Evolutionary conservation across 1,139 yeast species (phyloP).

Genomic region (Sugiyamaella pinicola): DNA sequence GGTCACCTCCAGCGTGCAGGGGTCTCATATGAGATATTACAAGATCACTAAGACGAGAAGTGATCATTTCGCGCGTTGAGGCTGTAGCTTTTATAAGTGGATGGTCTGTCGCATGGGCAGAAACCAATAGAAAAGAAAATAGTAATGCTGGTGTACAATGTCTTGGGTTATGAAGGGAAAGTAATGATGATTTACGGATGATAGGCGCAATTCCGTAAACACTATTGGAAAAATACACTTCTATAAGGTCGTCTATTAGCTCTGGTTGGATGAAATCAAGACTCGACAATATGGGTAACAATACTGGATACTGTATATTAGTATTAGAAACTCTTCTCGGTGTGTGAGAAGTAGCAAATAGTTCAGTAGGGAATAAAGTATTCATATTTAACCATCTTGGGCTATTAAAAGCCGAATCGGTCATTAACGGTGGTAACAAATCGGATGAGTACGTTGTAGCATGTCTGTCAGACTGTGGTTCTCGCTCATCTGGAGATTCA

Average conservation of each 20-base stretch:
- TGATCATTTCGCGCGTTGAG: slow-evolving; percentile 36
- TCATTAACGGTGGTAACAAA: slow-evolving; percentile 15
- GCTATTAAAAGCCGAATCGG: slow-evolving; percentile 24
- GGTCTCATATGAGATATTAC: slow-evolving; percentile 36
- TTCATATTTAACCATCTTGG: slow-evolving; percentile 28
- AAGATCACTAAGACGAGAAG: slow-evolving; percentile 36
- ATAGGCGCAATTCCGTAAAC: slow-evolving; percentile 33
- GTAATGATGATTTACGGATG: slow-evolving; percentile 31
- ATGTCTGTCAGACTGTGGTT: background rate
- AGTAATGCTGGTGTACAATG: slow-evolving; percentile 41
- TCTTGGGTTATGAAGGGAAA: slow-evolving; percentile 34
- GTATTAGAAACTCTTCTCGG: slow-evolving; percentile 17
- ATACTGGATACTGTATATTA: slow-evolving; percentile 24
- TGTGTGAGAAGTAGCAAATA: slow-evolving; percentile 25
- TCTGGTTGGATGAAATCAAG: slow-evolving; percentile 25
- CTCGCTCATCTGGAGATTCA: background rate
- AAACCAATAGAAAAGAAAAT: slow-evolving; percentile 41
- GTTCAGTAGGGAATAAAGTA: slow-evolving; percentile 26
- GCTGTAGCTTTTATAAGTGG: slow-evolving; percentile 42
- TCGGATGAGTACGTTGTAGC: slow-evolving; percentile 2
- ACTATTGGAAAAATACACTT: slow-evolving; percentile 32
- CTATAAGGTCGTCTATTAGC: slow-evolving; percentile 27
- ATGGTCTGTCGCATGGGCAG: slow-evolving; percentile 46
- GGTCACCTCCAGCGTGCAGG: slow-evolving; percentile 36
- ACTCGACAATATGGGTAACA: slow-evolving; percentile 20